phyloP scores from a whole-genome alignment of 345 rosid genomes.

The Eucalyptus sp. region DNA sequence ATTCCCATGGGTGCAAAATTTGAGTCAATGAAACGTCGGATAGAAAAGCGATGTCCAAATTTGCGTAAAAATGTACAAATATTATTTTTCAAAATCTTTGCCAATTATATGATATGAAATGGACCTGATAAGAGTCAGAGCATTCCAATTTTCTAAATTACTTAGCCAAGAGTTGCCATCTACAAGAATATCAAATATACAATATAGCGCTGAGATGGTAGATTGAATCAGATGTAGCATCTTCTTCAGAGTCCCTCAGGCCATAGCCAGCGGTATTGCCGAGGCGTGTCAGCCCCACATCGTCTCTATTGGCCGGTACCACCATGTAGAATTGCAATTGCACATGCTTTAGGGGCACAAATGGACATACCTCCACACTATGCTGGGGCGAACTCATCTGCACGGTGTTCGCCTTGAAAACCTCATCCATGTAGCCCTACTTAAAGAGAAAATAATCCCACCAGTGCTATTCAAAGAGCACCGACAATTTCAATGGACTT shows the following conservation, averaged over 20 bases:
- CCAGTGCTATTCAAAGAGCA: not conserved
- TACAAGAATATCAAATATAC: not conserved
- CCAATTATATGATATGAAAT: not conserved
- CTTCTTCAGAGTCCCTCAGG: not conserved
- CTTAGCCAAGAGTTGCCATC: not conserved
- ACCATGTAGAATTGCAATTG: no score
- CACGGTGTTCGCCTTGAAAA: not conserved
- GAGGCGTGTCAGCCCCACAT: not conserved
- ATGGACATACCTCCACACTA: not conserved
- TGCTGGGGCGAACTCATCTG: not conserved
- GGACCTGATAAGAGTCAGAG: not conserved
- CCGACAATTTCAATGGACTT: no score
- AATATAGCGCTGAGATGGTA: not conserved
- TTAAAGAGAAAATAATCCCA: not conserved
- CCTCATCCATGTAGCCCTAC: not conserved
- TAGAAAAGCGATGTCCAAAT: not conserved
- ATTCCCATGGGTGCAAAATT: not conserved
- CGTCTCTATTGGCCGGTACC: not conserved
- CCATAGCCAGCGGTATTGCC: not conserved
- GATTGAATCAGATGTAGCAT: not conserved
- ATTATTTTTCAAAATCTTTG: no score
- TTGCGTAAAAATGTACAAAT: not conserved
- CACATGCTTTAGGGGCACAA: no score
- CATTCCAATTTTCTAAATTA: not conserved
- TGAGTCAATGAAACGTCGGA: not conserved